Base-by-base conservation (phyloP, 176 grass and related monocot species). In the Eragrostis nindensis region DNA sequence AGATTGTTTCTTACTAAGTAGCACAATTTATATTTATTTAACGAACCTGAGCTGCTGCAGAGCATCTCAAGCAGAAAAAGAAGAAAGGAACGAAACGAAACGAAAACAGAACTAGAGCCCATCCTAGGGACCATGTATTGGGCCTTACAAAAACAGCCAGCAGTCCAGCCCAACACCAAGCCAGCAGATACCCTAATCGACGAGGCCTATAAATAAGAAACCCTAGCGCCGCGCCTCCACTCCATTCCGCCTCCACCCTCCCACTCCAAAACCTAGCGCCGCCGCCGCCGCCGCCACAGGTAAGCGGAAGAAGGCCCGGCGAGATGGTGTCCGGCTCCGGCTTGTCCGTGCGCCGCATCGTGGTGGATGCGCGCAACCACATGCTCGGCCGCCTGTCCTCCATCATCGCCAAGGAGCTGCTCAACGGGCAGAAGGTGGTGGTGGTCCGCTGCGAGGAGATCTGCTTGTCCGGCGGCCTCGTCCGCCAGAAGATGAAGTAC, bases 401-500 rank as follows among this genome's bases (percentile, higher is more conserved):
- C 7, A 88, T 97, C 60, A 6, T 97, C 66, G 91, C 94, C 73
- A 97, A 94, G 91, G 94, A 97, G 62, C 91, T 97, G 2, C 87
- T 97, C 32, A 97, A 97, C 25, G 94, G 91, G 47, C 94, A 94
- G 87, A 89, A 87, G 38, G 91, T 97, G 50, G 94, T 97, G 21
- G 85, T 97, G 4, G 91, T 94, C 59, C 84, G 94, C 52, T 97
- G 94, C 87, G 91, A 97, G 87, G 91, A 97, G 87, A 90, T 97
- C 75, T 97, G 94, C 86, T 63, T 97, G 81, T 97, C 94, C 54
- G 94, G 94, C 8, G 94, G 94, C 0, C 91, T 94, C 21, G 91
- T 97, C 45, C 91, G 91, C 15, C 91, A 97, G 83, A 97, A 97
- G 89, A 97, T 97, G 94, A 97, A 97, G 84, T 97, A 90, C 70